Base-by-base conservation (phyloP, 2,329 filamentous ascomycete genomes). In the Fusarium lyarnte region DNA sequence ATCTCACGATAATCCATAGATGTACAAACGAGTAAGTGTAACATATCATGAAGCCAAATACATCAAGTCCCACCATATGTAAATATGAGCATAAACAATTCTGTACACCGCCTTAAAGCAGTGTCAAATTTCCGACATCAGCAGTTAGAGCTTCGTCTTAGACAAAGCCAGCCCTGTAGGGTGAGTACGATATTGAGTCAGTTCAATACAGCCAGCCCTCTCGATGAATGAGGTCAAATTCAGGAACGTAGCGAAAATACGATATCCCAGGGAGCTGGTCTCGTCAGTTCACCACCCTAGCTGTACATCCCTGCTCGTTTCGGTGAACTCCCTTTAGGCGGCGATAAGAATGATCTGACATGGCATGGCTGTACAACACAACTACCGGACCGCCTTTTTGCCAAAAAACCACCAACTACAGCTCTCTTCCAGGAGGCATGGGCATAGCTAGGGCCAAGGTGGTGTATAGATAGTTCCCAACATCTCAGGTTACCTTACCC, bases 261-360 rank as follows among this genome's bases (percentile, higher is more conserved):
- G 16, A 41, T 61, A 63, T 55, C 31, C 31, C 53, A 60, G 38
- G 42, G 53, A 47, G 36, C 45, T 47, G 45, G 51, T 70, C 47
- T 72, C 54, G 29, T 31, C 58, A 45, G 45, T 25, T 8, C 25
- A 33, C 10, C 21, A 63, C 33, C 63, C 63, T 41, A 53, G 64
- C n/a, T 42, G 52, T 36, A 36, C 36, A 72, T 58, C 70, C 70
- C 54, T 72, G 64, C 38, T 63, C 23, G 43, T 57, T 72, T 70
- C 69, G 70, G 70, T 49, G 60, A 61, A 55, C 68, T 70, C 70
- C 61, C 55, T 67, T 70, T 55, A 72, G 52, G 55, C 43, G 55
- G 60, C 75, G 75, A 77, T 77, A 77, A 77, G 75, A 66, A 77
- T 77, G 75, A 77, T 77, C 75, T 77, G 75, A 77, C 67, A 65